phyloP scores from a whole-genome alignment of 192 early-diverging fungal species.

The Gonapodya prolifera region DNA sequence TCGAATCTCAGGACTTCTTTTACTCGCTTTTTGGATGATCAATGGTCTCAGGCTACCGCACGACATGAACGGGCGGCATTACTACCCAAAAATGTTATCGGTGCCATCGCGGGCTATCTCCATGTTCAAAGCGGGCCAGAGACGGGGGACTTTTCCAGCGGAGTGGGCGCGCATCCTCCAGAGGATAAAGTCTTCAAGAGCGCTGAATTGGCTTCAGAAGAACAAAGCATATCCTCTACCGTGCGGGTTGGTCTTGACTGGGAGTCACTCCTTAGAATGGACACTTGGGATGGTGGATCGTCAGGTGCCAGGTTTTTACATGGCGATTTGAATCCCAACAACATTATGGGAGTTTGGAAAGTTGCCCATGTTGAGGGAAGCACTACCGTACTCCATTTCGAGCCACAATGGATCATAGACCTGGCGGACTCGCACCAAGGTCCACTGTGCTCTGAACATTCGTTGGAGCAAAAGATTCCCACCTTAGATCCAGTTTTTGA shows the following conservation, averaged over 20 bases:
- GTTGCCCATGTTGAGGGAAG: not conserved
- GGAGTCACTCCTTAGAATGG: not conserved
- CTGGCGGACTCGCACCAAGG: conserved; percentile 16
- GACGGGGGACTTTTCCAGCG: not conserved
- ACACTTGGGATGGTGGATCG: not conserved
- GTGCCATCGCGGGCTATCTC: not conserved
- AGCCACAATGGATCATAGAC: conserved; percentile 11
- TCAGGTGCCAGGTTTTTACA: conserved; percentile 9
- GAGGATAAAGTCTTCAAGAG: not conserved
- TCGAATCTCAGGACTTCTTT: not conserved
- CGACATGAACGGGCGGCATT: not conserved
- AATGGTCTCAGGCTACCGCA: not conserved
- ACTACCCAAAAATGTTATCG: not conserved
- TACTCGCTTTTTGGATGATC: not conserved
- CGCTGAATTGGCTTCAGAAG: not conserved
- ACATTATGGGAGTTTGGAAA: conserved; percentile 10
- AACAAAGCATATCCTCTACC: not conserved
- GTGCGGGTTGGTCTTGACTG: not conserved
- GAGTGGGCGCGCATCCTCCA: not conserved
- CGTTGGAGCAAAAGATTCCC: not conserved
- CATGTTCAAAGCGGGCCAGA: not conserved
- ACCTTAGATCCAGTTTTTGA: conserved; percentile 14
- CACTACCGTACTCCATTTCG: not conserved
- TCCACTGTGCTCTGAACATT: not conserved
- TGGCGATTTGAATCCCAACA: conserved; percentile 18